A percentile compares a stretch with the other conserved stretches of the same genome.
Conservation (phyloP, 331 rosid species). For the Cucumis variabilis region DNA sequence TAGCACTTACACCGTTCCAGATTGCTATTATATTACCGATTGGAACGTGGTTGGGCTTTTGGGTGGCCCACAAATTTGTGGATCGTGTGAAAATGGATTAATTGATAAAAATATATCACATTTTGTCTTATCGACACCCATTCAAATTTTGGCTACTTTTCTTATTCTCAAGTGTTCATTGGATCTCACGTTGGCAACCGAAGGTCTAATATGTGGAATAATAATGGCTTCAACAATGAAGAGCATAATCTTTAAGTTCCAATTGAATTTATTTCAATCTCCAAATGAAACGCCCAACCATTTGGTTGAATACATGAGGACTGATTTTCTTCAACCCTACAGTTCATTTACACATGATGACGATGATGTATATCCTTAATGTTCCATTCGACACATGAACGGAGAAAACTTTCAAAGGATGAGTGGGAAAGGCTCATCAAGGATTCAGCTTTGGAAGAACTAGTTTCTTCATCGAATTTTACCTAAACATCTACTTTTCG, state of each 20-base stretch:
- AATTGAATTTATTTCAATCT: constrained; percentile 61
- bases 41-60: constrained; percentile 98
- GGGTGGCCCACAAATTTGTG: constrained; percentile 81
- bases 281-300: constrained; percentile 55
- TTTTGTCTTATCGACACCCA: constrained; percentile 74
- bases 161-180: constrained; percentile 82
- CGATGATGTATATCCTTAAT: constrained; percentile 62
- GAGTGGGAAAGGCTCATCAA: constrained; percentile 84
- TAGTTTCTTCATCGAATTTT: constrained; percentile 74
- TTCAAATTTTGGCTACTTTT: constrained; percentile 65
- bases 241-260: constrained; percentile 57
- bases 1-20: constrained; percentile 63
- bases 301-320: constrained; percentile 48
- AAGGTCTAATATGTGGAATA: constrained; percentile 58
- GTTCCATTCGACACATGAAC: constrained; percentile 69
- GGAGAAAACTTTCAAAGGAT: constrained; percentile 61
- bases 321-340: constrained; percentile 41
- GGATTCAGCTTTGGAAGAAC: constrained; percentile 75
- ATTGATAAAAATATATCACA: constrained; percentile 72
- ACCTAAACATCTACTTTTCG: too few relatives aligned
- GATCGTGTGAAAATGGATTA: constrained; percentile 83
- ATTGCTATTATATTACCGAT: constrained; percentile 68
- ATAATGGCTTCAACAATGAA: constrained; percentile 44
- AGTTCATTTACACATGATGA: constrained; percentile 62
- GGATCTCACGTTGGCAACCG: constrained; percentile 73